Percentiles rank a stretch among this genome's conserved stretches.
Conservation (phyloP, 768 basidiomycete species). For the Pleurotus djamor region DNA sequence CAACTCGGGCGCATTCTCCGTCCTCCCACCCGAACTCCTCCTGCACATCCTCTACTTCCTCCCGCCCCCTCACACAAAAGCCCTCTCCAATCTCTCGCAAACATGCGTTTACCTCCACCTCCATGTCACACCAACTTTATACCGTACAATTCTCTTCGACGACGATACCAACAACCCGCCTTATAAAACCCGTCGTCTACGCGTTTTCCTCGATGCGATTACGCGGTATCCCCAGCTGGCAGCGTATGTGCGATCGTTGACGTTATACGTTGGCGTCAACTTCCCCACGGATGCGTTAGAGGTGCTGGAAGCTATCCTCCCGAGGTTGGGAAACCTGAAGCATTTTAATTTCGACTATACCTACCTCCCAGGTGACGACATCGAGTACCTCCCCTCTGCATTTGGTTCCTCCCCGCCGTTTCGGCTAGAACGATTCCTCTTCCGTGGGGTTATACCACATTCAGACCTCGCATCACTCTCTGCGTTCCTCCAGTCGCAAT, state of each 20-base stretch:
- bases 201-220: not conserved
- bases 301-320: not conserved
- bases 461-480: not conserved
- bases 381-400: not conserved
- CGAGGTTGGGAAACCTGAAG: not conserved
- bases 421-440: not conserved
- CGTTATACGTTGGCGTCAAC: not conserved
- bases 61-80: not conserved
- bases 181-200: not conserved
- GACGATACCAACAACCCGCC: not conserved
- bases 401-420: not conserved
- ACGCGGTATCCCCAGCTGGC: not conserved
- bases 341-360: not conserved
- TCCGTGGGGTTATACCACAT: not conserved
- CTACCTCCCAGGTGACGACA: not conserved
- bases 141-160: not conserved
- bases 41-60: no score
- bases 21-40: slow-evolving; percentile 3
- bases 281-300: not conserved
- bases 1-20: slow-evolving; percentile 20
- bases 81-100: not conserved
- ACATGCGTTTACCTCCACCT: not conserved
- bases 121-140: not conserved
- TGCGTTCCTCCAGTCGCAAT: not conserved
- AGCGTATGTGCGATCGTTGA: not conserved